Evolutionary conservation across 148 eudicot genomes (phyloP).

Genomic region (Chenopodium quinoa): DNA sequence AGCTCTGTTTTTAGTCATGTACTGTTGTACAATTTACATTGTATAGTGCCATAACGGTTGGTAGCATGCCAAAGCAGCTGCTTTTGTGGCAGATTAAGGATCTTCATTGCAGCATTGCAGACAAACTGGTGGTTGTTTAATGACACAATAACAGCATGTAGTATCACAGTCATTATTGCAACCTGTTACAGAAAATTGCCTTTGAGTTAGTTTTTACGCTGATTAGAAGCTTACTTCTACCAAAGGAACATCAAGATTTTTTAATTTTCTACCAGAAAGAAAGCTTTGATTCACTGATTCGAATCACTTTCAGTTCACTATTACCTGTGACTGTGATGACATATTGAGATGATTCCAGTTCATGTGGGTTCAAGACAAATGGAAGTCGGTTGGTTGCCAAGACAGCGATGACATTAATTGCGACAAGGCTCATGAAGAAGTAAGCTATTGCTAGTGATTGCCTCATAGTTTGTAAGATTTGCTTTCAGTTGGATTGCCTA

Average conservation of each 20-base stretch:
- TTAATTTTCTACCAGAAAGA: not conserved
- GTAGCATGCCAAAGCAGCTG: slow-evolving; percentile 5
- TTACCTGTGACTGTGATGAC: slow-evolving; percentile 23
- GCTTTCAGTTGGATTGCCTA: not conserved
- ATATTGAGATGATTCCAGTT: slow-evolving; percentile 6
- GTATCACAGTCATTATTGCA: slow-evolving; percentile 60
- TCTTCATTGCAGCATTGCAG: slow-evolving; percentile 54
- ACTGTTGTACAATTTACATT: not conserved
- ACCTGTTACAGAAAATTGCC: slow-evolving; percentile 29
- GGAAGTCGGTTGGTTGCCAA: slow-evolving; percentile 22
- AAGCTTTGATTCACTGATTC: not conserved
- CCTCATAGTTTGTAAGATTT: slow-evolving; percentile 12
- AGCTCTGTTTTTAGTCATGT: not conserved
- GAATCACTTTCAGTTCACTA: not conserved
- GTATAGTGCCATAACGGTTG: not conserved
- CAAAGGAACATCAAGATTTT: not conserved
- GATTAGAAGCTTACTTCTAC: not conserved
- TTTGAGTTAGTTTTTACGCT: not conserved
- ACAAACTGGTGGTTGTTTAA: slow-evolving; percentile 59
- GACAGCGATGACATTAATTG: not conserved
- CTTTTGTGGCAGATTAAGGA: slow-evolving; percentile 16
- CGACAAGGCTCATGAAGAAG: not conserved
- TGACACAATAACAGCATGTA: slow-evolving; percentile 64
- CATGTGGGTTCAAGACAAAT: slow-evolving; percentile 9
- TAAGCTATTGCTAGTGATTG: not conserved